A percentile compares a stretch with the other conserved stretches of the same genome.
Conservation (phyloP, 805 yeast genomes). For the Jamesozyma spencerorum region DNA sequence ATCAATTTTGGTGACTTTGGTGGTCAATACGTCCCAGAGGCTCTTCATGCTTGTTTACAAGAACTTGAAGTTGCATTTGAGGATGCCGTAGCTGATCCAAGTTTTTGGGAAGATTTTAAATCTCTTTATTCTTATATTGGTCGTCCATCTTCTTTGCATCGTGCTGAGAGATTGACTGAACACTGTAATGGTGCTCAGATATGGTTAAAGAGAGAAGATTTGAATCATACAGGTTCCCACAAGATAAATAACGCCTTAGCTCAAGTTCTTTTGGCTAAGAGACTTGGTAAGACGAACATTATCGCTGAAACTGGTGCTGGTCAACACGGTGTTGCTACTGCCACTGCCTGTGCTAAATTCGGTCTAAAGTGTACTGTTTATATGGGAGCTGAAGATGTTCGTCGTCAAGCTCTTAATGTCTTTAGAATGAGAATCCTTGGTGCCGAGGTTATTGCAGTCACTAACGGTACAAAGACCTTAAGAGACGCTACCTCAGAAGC, state of each 20-base stretch:
- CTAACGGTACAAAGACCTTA: conserved; percentile 89
- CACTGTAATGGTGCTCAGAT: conserved; percentile 90
- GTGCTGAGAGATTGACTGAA: conserved; percentile 83
- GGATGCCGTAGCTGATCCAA: conserved; percentile 77
- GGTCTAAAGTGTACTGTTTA: conserved; percentile 89
- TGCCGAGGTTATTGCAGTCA: conserved; percentile 88
- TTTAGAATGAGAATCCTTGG: conserved; percentile 96
- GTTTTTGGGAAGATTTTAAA: conserved; percentile 87
- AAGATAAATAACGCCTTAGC: conserved; percentile 80
- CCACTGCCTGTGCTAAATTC: conserved; percentile 86
- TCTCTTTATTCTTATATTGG: conserved; percentile 87
- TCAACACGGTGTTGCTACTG: conserved; percentile 89
- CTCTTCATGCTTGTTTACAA: conserved; percentile 79
- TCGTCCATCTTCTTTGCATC: conserved; percentile 88
- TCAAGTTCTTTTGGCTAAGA: conserved; percentile 68
- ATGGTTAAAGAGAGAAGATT: conserved; percentile 97
- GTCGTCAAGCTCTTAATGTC: conserved; percentile 96
- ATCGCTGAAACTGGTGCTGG: conserved; percentile 93
- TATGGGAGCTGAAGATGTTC: conserved; percentile 99
- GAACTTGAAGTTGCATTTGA: conserved; percentile 87
- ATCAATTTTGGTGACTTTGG: conserved; percentile 92
- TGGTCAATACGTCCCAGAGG: conserved; percentile 98
- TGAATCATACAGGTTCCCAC: conserved; percentile 84
- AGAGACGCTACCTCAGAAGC: conserved; percentile 99
- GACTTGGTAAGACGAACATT: conserved; percentile 66